Base-by-base conservation (phyloP, 208 protist genomes). In the Trypanosoma lewisi region DNA sequence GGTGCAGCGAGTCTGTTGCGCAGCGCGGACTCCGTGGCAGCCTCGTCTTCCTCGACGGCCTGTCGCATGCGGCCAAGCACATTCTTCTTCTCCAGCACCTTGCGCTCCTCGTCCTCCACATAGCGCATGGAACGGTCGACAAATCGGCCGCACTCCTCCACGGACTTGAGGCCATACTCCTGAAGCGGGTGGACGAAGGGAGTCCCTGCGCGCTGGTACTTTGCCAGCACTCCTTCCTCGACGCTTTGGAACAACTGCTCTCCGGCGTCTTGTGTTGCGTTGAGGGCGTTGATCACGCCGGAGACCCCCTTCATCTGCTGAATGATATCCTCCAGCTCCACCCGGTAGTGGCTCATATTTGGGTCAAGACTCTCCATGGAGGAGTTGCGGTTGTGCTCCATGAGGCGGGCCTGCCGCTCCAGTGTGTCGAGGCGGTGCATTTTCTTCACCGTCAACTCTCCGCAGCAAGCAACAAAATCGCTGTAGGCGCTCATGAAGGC, bases 301-400 rank as follows among this genome's bases (percentile, higher is more conserved):
- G 89, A 77, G 12, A 89, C 82, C 4, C 78, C 84, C 61, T 86
- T 77, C 77, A 85, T 78, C 67, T 89, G 82, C 51, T 76, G 78
- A 36, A 85, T 70, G 25, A 91, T 58, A 30, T 90, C 74, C 28
- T 83, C 77, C 69, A 89, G 60, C 67, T 94, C 79, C 16, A 59
- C 52, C 11, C 78, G 77, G 71, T 91, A 91, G 67, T 77, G 70
- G 34, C 83, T 75, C 63, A 83, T 72, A 60, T 94, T 91, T 25
- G 87, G 87, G 53, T 94, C 87, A 41, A 94, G 80, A 62, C 87
- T 94, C 42, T 94, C 87, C 83, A 94, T 89, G 2, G 87, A 70
- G 23, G 76, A 91, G 73, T 91, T 80, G 52, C 80, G 77, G 71
- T 89, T 89, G 77, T 91, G 82, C 67, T 86, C 67, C 2, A 82